Percentiles rank a stretch among this genome's conserved stretches.
These are phyloP conservation scores for Pezicula radicicola DNA, from an alignment of 2,329 filamentous ascomycete species.

Conservation along the genomic window DNA sequence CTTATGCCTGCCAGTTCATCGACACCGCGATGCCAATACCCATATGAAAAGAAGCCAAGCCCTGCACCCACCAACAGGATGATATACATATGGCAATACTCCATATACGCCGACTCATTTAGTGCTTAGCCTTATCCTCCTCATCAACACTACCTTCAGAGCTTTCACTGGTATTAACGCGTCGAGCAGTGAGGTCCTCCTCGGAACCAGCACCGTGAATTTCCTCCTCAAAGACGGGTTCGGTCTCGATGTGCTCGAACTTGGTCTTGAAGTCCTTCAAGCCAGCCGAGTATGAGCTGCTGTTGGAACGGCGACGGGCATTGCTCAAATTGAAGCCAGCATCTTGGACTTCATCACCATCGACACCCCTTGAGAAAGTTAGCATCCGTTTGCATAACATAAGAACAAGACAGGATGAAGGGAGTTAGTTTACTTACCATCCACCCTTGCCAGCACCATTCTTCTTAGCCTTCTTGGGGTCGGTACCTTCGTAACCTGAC, in stretches of 20 bases:
- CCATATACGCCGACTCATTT: neutral
- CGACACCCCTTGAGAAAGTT: constrained; percentile 63
- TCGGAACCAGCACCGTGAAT: constrained; percentile 61
- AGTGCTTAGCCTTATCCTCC: constrained; percentile 39
- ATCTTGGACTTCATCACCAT: constrained; percentile 82
- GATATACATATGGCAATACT: constrained; percentile 7
- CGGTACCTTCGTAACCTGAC: constrained; percentile 72
- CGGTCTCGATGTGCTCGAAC: constrained; percentile 85
- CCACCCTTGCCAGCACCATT: constrained; percentile 90
- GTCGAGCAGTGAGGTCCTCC: constrained; percentile 20
- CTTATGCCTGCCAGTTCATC: constrained; percentile 21
- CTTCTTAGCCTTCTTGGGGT: constrained; percentile 96
- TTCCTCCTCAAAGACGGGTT: constrained; percentile 89
- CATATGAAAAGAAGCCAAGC: constrained; percentile 19
- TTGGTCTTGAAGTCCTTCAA: constrained; percentile 89
- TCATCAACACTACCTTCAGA: constrained; percentile 28
- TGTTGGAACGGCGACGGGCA: constrained; percentile 88
- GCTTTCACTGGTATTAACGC: constrained; percentile 26
- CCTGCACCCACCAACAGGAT: constrained; percentile 19
- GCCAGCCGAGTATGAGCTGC: constrained; percentile 68
- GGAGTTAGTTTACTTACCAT: constrained; percentile 66
- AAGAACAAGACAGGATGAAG: constrained; percentile 14
- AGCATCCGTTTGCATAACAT: constrained; percentile 13
- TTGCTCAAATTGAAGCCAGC: constrained; percentile 81
- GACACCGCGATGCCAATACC: constrained; percentile 11